These are phyloP conservation scores for Chenopodium formosanum DNA, from an alignment of 148 eudicot species.

Conservation along the genomic window DNA sequence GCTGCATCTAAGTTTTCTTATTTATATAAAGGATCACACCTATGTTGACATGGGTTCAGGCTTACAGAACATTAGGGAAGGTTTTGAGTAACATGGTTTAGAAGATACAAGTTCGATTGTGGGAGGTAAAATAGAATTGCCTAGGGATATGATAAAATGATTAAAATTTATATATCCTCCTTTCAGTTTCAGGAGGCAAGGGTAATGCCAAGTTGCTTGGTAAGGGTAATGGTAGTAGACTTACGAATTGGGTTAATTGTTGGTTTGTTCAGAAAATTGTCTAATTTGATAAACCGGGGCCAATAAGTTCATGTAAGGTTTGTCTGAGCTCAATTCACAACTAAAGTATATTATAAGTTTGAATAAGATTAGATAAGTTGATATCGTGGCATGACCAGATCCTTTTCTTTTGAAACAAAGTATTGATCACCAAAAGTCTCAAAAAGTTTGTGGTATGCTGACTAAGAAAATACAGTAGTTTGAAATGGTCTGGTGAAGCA, in stretches of 20 bases:
- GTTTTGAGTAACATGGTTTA: background rate
- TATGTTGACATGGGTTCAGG: background rate
- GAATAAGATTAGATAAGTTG: background rate
- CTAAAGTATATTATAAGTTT: background rate
- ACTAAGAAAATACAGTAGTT: background rate
- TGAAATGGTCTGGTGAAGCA: slow-evolving; percentile 23
- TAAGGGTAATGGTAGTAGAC: background rate
- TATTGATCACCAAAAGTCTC: too few species aligned
- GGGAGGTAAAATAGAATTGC: background rate
- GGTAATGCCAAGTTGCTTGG: background rate
- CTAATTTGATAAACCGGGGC: background rate
- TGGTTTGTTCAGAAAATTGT: background rate
- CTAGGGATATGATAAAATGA: background rate
- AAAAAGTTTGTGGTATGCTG: background rate
- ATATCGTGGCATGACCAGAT: background rate
- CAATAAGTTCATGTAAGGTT: background rate
- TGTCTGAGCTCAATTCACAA: background rate
- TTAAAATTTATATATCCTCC: background rate
- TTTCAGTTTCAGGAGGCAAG: background rate
- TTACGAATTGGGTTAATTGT: background rate
- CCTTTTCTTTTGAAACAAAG: too few species aligned
- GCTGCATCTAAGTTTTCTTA: background rate
- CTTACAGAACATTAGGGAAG: too few species aligned
- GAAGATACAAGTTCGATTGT: background rate
- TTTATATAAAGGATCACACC: background rate